These are phyloP conservation scores for Nannochloropsis oceanica DNA, from an alignment of 108 stramenopile genomes.

Conservation along the genomic window DNA sequence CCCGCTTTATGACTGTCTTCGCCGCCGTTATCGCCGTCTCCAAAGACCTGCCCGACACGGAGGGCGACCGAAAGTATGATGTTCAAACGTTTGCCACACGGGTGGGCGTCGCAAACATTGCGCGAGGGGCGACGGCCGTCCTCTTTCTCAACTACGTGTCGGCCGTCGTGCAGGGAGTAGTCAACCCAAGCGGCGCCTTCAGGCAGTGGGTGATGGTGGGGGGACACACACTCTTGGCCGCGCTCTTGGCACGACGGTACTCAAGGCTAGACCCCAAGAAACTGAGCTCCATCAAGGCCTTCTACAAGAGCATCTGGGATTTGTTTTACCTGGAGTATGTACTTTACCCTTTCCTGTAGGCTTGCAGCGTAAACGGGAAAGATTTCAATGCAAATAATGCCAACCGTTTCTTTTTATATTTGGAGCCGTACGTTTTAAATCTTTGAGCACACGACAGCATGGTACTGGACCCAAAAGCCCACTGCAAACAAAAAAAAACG, in stretches of 20 bases:
- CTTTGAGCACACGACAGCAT: too few species aligned
- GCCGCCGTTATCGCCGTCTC: slow-evolving; percentile 83
- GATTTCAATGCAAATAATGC: too few species aligned
- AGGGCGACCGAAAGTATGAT: slow-evolving; percentile 70
- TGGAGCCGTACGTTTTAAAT: too few species aligned
- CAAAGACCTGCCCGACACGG: slow-evolving; percentile 85
- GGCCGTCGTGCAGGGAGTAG: slow-evolving; percentile 56
- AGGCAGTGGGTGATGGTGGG: slow-evolving; percentile 66
- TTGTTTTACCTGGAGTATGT: slow-evolving; percentile 83
- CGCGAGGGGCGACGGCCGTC: slow-evolving; percentile 48
- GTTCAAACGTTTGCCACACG: slow-evolving; percentile 75
- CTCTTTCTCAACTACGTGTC: slow-evolving; percentile 68
- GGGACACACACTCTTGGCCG: slow-evolving; percentile 56
- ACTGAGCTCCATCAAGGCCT: slow-evolving; percentile 59
- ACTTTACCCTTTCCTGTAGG: slow-evolving; percentile 78
- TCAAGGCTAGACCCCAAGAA: slow-evolving; percentile 57
- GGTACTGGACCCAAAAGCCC: too few species aligned
- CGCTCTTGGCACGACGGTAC: slow-evolving; percentile 44
- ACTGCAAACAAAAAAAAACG: too few species aligned
- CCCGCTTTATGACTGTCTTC: slow-evolving; percentile 86
- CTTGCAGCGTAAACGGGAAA: too few species aligned
- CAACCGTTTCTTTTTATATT: too few species aligned
- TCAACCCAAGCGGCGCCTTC: slow-evolving; percentile 53
- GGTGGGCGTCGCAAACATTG: slow-evolving; percentile 61
- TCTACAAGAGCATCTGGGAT: slow-evolving; percentile 93